Percentiles rank a stretch among this genome's conserved stretches.
phyloP scores from a whole-genome alignment of 2,329 filamentous ascomycete genomes.

The Arthrinium puccinioides region DNA sequence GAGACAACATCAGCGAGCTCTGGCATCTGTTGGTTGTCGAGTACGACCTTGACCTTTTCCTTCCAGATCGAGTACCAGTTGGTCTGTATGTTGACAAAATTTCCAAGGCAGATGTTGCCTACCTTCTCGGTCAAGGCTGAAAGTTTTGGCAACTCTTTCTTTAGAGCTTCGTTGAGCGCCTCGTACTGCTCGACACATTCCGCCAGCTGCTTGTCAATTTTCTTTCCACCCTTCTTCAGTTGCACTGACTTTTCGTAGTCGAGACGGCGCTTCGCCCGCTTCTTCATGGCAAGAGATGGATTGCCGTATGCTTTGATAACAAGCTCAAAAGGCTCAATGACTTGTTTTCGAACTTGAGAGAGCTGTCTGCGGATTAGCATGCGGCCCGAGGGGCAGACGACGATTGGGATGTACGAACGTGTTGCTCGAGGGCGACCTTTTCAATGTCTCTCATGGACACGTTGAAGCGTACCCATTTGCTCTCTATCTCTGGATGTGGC shows the following conservation, averaged over 20 bases:
- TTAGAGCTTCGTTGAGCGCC: constrained; percentile 85
- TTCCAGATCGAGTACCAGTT: constrained; percentile 80
- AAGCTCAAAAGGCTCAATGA: constrained; percentile 76
- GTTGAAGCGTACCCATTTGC: constrained; percentile 90
- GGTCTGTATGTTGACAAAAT: constrained; percentile 77
- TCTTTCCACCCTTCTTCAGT: constrained; percentile 73
- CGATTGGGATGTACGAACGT: constrained; percentile 48
- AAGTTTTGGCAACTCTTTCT: constrained; percentile 82
- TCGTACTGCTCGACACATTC: constrained; percentile 85
- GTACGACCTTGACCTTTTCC: constrained; percentile 69
- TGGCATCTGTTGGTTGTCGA: constrained; percentile 60
- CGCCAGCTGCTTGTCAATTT: constrained; percentile 75
- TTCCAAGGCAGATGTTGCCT: constrained; percentile 73
- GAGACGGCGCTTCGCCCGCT: constrained; percentile 84
- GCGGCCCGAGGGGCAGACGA: constrained; percentile 4
- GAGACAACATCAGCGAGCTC: constrained; percentile 67
- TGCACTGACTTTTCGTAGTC: constrained; percentile 81
- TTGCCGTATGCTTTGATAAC: constrained; percentile 76
- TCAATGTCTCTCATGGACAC: constrained; percentile 81
- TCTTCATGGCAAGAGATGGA: constrained; percentile 84
- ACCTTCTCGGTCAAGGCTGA: constrained; percentile 75
- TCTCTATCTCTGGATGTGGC: constrained; percentile 76
- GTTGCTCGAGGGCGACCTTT: constrained; percentile 73
- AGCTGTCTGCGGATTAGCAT: constrained; percentile 32
- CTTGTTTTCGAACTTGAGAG: constrained; percentile 65